Conservation (phyloP, 805 yeast genomes). For the Barnettozyma wickerhamii region DNA sequence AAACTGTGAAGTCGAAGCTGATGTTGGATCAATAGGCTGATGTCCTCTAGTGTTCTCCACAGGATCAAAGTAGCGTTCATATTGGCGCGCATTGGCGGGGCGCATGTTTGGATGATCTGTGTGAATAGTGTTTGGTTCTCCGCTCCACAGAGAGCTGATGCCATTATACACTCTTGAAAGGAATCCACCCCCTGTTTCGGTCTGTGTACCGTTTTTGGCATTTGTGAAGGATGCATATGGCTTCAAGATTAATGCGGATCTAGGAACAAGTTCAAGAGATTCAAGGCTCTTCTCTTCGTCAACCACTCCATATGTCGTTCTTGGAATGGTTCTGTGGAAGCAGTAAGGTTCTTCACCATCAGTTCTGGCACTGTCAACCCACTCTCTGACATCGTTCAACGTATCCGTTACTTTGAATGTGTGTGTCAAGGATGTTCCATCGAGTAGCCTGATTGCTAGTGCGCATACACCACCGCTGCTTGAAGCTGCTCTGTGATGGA, state of each 20-base stretch:
- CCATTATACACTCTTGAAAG: constrained; percentile 30
- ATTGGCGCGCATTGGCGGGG: not conserved
- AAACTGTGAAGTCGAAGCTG: constrained; percentile 25
- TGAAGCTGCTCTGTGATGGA: constrained; percentile 13
- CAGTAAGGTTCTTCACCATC: constrained; percentile 41
- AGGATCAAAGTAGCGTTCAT: not conserved
- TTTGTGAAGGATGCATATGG: constrained; percentile 40
- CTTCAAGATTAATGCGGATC: constrained; percentile 72
- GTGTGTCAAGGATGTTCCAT: constrained; percentile 56
- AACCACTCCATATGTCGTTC: constrained; percentile 55
- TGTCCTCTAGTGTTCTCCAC: constrained; percentile 11
- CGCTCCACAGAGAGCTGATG: constrained; percentile 32
- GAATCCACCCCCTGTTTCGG: constrained; percentile 22
- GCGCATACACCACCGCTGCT: constrained; percentile 28
- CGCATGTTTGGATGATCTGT: not conserved
- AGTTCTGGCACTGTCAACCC: constrained; percentile 51
- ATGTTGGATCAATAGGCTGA: constrained; percentile 5
- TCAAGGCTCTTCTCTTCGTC: constrained; percentile 55
- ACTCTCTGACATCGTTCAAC: constrained; percentile 54
- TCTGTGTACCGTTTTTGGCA: constrained; percentile 23
- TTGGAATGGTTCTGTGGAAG: constrained; percentile 52
- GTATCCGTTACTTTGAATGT: constrained; percentile 43
- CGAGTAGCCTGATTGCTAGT: constrained; percentile 59
- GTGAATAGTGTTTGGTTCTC: constrained; percentile 1
- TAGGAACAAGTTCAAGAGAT: constrained; percentile 57